phyloP scores from a whole-genome alignment of 345 rosid genomes.

The Eucalyptus albens region DNA sequence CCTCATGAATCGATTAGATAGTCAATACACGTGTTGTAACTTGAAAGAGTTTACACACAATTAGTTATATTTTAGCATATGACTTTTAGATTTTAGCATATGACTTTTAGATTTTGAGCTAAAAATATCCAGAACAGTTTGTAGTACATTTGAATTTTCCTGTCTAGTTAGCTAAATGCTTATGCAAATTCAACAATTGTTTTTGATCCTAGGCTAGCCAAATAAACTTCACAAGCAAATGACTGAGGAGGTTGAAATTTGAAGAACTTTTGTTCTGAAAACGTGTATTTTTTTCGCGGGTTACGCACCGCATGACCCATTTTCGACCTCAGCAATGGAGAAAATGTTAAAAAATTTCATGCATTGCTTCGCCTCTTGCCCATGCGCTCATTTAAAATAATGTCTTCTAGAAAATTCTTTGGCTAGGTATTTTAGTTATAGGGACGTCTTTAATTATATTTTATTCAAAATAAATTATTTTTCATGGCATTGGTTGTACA shows the following conservation, averaged over 20 bases:
- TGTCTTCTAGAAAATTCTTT: background rate
- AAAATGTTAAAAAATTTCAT: too few species aligned
- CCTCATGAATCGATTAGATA: background rate
- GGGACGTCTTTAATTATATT: background rate
- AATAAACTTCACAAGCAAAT: background rate
- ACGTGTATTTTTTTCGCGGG: background rate
- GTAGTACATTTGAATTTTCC: background rate
- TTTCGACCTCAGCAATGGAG: background rate
- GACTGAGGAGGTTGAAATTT: background rate
- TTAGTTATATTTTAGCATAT: rapidly evolving
- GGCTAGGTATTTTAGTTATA: background rate
- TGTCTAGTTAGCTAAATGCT: background rate
- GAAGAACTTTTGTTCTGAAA: background rate
- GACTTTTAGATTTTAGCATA: background rate
- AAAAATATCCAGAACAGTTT: background rate
- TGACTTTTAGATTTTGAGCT: too few species aligned
- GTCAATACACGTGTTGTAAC: rapidly evolving
- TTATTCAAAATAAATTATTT: too few species aligned
- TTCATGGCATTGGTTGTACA: background rate
- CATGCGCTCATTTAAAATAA: background rate
- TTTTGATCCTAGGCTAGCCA: background rate
- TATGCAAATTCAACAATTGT: too few species aligned
- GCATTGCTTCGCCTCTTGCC: background rate
- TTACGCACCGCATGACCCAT: background rate
- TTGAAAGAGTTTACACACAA: background rate